phyloP scores from a whole-genome alignment of 768 basidiomycete genomes.

The Mycena floridula region DNA sequence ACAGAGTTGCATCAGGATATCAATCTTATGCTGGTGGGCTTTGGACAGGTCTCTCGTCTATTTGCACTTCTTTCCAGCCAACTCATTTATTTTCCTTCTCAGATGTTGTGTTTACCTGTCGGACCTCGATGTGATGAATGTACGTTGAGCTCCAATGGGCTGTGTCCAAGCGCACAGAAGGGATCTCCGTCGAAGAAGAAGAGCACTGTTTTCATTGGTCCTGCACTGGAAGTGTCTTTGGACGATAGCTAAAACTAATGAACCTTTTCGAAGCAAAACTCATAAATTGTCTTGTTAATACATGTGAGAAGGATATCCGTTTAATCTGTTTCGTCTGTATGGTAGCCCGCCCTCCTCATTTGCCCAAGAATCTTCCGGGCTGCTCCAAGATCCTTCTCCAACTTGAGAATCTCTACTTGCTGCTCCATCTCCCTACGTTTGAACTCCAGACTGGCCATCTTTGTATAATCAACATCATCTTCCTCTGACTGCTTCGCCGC shows the following conservation, averaged over 20 bases:
- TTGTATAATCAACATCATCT: conserved; percentile 84
- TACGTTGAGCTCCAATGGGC: conserved; percentile 28
- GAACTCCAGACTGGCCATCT: conserved; percentile 92
- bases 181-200: too few species aligned
- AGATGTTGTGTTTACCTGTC: conserved; percentile 45
- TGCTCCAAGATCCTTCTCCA: conserved; percentile 93
- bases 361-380: conserved; percentile 76
- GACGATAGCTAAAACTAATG: too few species aligned
- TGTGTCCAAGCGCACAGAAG: conserved; percentile 55
- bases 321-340: conserved; percentile 77
- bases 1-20: conserved; percentile 67
- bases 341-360: conserved; percentile 87
- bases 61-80: not conserved
- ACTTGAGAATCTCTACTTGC: conserved; percentile 94
- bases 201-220: not conserved
- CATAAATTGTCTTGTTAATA: conserved; percentile 2
- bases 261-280: too few species aligned
- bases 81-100: not conserved
- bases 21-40: conserved; percentile 77
- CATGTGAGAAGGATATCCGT: conserved; percentile 10
- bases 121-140: conserved; percentile 43
- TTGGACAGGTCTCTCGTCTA: conserved; percentile 79
- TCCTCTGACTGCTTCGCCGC: conserved; percentile 76
- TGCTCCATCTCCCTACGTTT: conserved; percentile 99
- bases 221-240: not conserved